phyloP scores from a whole-genome alignment of 2,329 filamentous ascomycete genomes.

The Paramyrothecium sp. region DNA sequence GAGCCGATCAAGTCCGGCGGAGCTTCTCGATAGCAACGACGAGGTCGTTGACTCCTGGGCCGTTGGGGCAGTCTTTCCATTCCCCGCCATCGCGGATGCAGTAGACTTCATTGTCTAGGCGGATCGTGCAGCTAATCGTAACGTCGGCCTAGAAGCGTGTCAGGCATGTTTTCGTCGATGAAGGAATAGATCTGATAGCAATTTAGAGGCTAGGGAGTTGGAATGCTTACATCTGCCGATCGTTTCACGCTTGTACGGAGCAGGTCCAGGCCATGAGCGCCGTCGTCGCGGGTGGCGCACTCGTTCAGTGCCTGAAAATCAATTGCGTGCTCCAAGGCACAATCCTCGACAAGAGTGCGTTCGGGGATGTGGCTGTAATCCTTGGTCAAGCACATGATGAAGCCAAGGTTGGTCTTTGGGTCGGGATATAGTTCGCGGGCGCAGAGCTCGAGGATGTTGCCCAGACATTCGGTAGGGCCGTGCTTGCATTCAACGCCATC shows the following conservation, averaged over 20 bases:
- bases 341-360: slow-evolving; percentile 76
- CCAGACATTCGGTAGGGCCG: slow-evolving; percentile 84
- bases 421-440: slow-evolving; percentile 79
- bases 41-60: slow-evolving; percentile 67
- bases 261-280: slow-evolving; percentile 66
- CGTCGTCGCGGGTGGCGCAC: slow-evolving; percentile 76
- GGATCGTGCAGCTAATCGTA: slow-evolving; percentile 73
- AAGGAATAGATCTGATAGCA: background rate
- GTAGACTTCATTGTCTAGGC: slow-evolving; percentile 75
- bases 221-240: slow-evolving; percentile 51
- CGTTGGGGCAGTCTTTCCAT: slow-evolving; percentile 77
- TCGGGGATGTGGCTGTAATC: slow-evolving; percentile 78
- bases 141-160: slow-evolving; percentile 52
- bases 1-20: slow-evolving; percentile 69
- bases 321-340: slow-evolving; percentile 86
- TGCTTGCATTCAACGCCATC: slow-evolving; percentile 88
- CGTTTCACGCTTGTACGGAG: slow-evolving; percentile 66
- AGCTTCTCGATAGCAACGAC: slow-evolving; percentile 75
- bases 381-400: slow-evolving; percentile 83
- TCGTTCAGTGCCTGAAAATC: slow-evolving; percentile 79
- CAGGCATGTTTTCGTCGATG: slow-evolving; percentile 6
- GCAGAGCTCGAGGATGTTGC: slow-evolving; percentile 93
- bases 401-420: slow-evolving; percentile 85
- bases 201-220: background rate
- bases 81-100: slow-evolving; percentile 78